Evolutionary conservation across 2,329 filamentous ascomycete species (phyloP).

Genomic region (Pseudopithomyces maydicus): DNA sequence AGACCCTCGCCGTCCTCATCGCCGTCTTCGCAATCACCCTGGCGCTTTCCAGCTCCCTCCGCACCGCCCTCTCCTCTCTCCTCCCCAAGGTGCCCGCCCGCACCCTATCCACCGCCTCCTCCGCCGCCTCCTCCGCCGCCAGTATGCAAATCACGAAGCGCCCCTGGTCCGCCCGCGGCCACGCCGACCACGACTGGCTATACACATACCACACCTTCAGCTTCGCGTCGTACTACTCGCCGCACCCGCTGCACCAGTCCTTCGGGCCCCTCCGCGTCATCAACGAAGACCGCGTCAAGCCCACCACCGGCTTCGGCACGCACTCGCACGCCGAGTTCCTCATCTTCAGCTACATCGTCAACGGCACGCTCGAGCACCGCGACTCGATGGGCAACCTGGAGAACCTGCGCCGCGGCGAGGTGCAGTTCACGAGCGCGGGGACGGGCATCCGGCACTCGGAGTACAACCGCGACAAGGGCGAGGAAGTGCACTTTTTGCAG

Average conservation of each 20-base stretch:
- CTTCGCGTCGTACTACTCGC: slow-evolving; percentile 70
- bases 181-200: slow-evolving; percentile 84
- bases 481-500: slow-evolving; percentile 83
- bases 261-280: slow-evolving; percentile 83
- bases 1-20: slow-evolving; percentile 34
- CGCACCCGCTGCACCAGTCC: slow-evolving; percentile 65
- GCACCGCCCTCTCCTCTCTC: slow-evolving; percentile 41
- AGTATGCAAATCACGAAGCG: slow-evolving; percentile 73
- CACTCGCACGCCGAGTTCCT: slow-evolving; percentile 86
- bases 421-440: slow-evolving; percentile 90
- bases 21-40: slow-evolving; percentile 50
- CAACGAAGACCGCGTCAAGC: slow-evolving; percentile 83
- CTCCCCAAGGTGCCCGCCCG: slow-evolving; percentile 33
- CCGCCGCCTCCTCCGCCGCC: slow-evolving; percentile 40
- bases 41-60: slow-evolving; percentile 51
- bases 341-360: slow-evolving; percentile 88
- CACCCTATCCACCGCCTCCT: slow-evolving; percentile 36
- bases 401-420: slow-evolving; percentile 79
- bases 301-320: slow-evolving; percentile 78
- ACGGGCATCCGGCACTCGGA: slow-evolving; percentile 81
- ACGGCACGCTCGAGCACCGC: slow-evolving; percentile 83
- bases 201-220: slow-evolving; percentile 87
- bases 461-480: slow-evolving; percentile 73
- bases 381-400: slow-evolving; percentile 76
- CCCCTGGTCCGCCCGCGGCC: slow-evolving; percentile 72